These are phyloP conservation scores for Populus nigra DNA, from an alignment of 345 rosid genomes.

Conservation along the genomic window DNA sequence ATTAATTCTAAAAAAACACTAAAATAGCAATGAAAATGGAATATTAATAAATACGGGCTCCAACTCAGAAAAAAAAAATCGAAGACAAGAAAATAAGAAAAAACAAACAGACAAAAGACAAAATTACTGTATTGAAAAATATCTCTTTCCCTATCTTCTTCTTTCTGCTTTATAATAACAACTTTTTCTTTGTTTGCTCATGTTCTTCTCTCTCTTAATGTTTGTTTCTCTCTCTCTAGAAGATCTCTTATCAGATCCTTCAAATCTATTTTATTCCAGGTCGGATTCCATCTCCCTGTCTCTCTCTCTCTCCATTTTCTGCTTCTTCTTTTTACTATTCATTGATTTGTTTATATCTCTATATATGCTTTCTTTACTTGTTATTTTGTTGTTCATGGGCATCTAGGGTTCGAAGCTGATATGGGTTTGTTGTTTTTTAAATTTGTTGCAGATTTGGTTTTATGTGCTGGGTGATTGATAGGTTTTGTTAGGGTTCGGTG, in stretches of 20 bases:
- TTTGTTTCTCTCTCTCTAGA: conserved; percentile 16
- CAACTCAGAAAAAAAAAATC: neutral
- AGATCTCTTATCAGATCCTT: conserved; percentile 14
- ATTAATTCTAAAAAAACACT: too few relatives aligned
- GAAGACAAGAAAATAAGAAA: neutral
- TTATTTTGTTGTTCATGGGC: neutral
- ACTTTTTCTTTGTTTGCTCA: neutral
- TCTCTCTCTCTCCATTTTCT: neutral
- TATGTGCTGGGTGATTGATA: neutral
- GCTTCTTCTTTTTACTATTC: neutral
- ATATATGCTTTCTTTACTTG: neutral
- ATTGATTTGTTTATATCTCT: neutral
- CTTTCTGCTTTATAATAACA: neutral
- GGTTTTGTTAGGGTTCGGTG: conserved; percentile 2
- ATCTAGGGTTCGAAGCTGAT: conserved; percentile 1
- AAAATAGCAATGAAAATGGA: too few relatives aligned
- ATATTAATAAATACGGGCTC: too few relatives aligned
- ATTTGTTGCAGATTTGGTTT: conserved; percentile 14
- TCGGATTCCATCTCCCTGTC: neutral
- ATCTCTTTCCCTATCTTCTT: conserved; percentile 1
- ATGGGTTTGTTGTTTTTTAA: neutral
- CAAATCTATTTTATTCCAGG: conserved; percentile 4
- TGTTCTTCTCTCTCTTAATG: neutral
- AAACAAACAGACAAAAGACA: neutral
- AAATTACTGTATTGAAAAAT: neutral